phyloP scores from a whole-genome alignment of 768 basidiomycete genomes.

The Rhodotorula babjevae region DNA sequence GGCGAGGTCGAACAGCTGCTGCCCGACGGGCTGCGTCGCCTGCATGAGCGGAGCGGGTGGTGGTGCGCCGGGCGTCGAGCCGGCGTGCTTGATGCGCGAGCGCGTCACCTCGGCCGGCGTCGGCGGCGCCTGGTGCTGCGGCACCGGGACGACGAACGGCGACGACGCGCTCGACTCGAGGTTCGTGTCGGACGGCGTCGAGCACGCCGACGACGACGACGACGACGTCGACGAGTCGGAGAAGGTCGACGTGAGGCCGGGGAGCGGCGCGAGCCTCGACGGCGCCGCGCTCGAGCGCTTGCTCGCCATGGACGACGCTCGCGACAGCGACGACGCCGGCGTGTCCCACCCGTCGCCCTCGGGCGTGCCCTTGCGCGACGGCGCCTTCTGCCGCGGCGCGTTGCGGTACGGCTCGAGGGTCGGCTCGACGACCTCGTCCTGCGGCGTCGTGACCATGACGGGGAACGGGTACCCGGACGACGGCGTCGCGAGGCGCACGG shows the following conservation, averaged over 20 bases:
- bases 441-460: not conserved
- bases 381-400: not conserved
- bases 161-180: not conserved
- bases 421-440: not conserved
- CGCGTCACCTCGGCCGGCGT: slow-evolving; percentile 4
- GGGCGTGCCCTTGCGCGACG: not conserved
- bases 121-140: not conserved
- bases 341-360: slow-evolving; percentile 10
- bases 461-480: slow-evolving; percentile 30
- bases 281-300: not conserved
- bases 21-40: not conserved
- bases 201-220: not conserved
- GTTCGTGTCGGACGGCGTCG: slow-evolving; percentile 3
- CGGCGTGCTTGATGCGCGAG: slow-evolving; percentile 21
- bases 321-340: not conserved
- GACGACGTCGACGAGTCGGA: not conserved
- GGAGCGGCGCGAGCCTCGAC: not conserved
- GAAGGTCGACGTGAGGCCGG: slow-evolving; percentile 7
- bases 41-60: slow-evolving; percentile 12
- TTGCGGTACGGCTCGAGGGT: not conserved
- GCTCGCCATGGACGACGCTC: not conserved
- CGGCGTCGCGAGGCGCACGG: slow-evolving; percentile 12
- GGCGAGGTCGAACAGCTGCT: not conserved
- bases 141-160: not conserved
- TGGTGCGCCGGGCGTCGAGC: slow-evolving; percentile 20